A percentile compares a stretch with the other conserved stretches of the same genome.
phyloP scores from a whole-genome alignment of 2,329 filamentous ascomycete species.

The Fusarium drepaniforme region DNA sequence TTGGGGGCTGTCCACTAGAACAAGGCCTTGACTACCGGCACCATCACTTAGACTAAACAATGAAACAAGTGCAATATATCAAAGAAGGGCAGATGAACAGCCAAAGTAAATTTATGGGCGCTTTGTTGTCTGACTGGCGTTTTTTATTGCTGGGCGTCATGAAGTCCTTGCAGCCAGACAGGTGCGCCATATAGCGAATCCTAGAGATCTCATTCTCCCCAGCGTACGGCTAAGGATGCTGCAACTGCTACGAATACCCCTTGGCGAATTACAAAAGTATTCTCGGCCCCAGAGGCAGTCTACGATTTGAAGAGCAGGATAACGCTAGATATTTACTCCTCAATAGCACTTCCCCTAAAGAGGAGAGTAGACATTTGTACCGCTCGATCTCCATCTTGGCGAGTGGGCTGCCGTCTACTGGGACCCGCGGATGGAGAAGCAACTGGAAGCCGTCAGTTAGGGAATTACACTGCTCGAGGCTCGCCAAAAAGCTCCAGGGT shows the following conservation, averaged over 20 bases:
- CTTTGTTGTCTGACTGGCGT: not conserved
- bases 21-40: not conserved
- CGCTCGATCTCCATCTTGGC: not conserved
- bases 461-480: not conserved
- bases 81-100: not conserved
- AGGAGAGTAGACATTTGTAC: not conserved
- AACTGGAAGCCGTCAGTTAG: not conserved
- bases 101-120: fast-evolving
- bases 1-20: not conserved
- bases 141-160: not conserved
- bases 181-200: not conserved
- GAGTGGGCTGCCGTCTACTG: not conserved
- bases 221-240: not conserved
- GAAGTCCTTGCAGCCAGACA: not conserved
- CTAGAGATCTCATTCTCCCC: too few relatives aligned
- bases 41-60: not conserved
- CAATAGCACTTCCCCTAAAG: not conserved
- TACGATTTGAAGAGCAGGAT: not conserved
- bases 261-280: not conserved
- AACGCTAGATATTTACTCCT: not conserved
- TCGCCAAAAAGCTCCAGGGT: not conserved
- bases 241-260: not conserved
- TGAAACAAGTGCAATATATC: not conserved
- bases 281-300: not conserved
- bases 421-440: not conserved